These are phyloP conservation scores for Nigrospora oryzae DNA, from an alignment of 2,329 filamentous ascomycete genomes.

Conservation along the genomic window DNA sequence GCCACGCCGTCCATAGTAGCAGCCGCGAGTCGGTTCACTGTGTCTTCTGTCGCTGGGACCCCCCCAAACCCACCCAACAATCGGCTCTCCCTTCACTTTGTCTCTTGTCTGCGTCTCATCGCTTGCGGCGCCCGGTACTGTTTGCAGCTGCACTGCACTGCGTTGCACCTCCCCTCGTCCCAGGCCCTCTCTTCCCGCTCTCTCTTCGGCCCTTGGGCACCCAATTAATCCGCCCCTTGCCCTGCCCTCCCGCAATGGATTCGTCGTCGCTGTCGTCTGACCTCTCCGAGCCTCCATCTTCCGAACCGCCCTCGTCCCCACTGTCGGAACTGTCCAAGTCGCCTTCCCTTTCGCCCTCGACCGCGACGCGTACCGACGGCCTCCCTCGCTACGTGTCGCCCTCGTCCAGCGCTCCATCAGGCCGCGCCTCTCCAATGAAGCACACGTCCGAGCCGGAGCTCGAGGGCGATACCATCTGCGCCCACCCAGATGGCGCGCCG, in stretches of 20 bases:
- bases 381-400: conserved; percentile 46
- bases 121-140: no score
- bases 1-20: no score
- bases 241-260: conserved; percentile 10
- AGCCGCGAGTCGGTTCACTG: no score
- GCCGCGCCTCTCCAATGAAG: conserved; percentile 43
- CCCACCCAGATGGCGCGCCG: conserved; percentile 49
- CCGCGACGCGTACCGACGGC: conserved; percentile 9
- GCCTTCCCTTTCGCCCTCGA: conserved; percentile 37
- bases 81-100: no score
- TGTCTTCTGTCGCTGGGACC: no score
- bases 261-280: conserved; percentile 17
- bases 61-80: no score
- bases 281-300: conserved; percentile 23
- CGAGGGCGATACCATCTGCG: conserved; percentile 19
- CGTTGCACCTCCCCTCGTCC: no score
- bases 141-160: no score
- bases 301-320: conserved; percentile 40
- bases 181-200: no score
- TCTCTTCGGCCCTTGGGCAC: not conserved
- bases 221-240: not conserved
- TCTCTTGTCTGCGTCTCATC: no score
- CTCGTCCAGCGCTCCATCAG: conserved; percentile 36
- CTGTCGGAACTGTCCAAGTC: conserved; percentile 45
- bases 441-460: conserved; percentile 27